phyloP scores from a whole-genome alignment of 2,329 filamentous ascomycete genomes.

The Ilyonectria destructans region DNA sequence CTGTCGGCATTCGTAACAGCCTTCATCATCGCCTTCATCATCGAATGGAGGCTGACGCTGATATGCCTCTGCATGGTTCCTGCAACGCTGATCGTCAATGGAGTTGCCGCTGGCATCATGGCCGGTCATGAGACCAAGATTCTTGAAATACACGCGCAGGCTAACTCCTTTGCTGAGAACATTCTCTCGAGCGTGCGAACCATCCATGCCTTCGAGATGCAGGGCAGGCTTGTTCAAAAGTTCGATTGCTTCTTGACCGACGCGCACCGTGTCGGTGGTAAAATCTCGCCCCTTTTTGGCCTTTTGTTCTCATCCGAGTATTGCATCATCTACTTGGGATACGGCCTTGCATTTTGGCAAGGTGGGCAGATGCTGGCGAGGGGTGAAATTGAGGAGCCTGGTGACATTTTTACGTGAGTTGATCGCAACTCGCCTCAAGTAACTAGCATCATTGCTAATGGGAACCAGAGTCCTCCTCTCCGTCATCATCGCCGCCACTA shows the following conservation, averaged over 20 bases:
- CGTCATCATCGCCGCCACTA: slow-evolving; percentile 57
- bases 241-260: slow-evolving; percentile 58
- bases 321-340: slow-evolving; percentile 60
- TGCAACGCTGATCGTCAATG: slow-evolving; percentile 52
- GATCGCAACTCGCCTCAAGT: too few relatives aligned
- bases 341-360: slow-evolving; percentile 63
- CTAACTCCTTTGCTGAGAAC: too few relatives aligned
- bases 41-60: slow-evolving; percentile 62
- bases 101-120: slow-evolving; percentile 52
- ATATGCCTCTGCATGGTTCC: slow-evolving; percentile 56
- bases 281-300: slow-evolving; percentile 57
- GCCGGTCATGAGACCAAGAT: slow-evolving; percentile 46
- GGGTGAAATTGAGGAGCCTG: slow-evolving; percentile 57
- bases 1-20: slow-evolving; percentile 57
- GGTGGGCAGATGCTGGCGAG: slow-evolving; percentile 57
- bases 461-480: slow-evolving; percentile 55
- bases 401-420: slow-evolving; percentile 58
- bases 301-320: slow-evolving; percentile 59
- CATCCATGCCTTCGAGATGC: slow-evolving; percentile 63
- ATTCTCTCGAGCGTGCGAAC: slow-evolving; percentile 58
- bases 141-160: too few relatives aligned
- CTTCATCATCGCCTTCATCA: slow-evolving; percentile 58
- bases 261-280: slow-evolving; percentile 55
- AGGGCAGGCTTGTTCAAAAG: too few relatives aligned
- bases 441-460: background rate